These are phyloP conservation scores for Lizonia empirigonia DNA, from an alignment of 2,329 filamentous ascomycete species.

Conservation along the genomic window DNA sequence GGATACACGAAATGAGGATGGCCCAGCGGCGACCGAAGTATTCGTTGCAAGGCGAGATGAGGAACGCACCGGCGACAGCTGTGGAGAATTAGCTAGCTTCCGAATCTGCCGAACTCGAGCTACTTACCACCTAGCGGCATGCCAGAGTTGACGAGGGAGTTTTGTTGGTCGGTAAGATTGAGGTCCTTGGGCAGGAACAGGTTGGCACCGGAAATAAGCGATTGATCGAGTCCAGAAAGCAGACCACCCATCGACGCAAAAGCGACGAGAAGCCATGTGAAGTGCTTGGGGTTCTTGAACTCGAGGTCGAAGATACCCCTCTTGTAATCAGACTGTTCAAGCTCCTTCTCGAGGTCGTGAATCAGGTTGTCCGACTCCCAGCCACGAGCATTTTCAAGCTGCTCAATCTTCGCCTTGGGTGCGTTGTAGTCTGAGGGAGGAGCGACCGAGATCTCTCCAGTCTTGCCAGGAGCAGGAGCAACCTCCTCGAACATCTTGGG, in stretches of 20 bases:
- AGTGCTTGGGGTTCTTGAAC: slow-evolving; percentile 67
- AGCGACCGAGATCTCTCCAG: slow-evolving; percentile 31
- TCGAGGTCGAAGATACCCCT: slow-evolving; percentile 59
- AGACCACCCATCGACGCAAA: slow-evolving; percentile 79
- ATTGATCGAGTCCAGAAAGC: slow-evolving; percentile 74
- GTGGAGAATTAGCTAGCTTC: slow-evolving; percentile 8
- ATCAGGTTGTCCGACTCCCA: slow-evolving; percentile 55
- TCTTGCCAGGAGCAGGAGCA: slow-evolving; percentile 11
- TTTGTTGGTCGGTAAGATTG: slow-evolving; percentile 59
- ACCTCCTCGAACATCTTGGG: slow-evolving; percentile 25
- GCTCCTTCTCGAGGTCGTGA: slow-evolving; percentile 49
- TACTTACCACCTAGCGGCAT: slow-evolving; percentile 66
- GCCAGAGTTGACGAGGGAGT: slow-evolving; percentile 70
- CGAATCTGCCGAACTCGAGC: neutral
- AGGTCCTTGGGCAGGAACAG: slow-evolving; percentile 68
- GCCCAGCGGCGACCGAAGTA: slow-evolving; percentile 69
- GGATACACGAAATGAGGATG: slow-evolving; percentile 70
- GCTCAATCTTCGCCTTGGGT: slow-evolving; percentile 41
- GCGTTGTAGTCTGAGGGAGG: slow-evolving; percentile 30
- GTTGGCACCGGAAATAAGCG: slow-evolving; percentile 73
- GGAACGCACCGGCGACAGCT: slow-evolving; percentile 71
- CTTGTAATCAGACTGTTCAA: slow-evolving; percentile 45
- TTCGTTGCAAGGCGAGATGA: slow-evolving; percentile 71
- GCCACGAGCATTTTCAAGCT: slow-evolving; percentile 42
- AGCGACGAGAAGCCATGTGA: slow-evolving; percentile 70